phyloP scores from a whole-genome alignment of 2,329 filamentous ascomycete genomes.

The Trichoderma asperellum region DNA sequence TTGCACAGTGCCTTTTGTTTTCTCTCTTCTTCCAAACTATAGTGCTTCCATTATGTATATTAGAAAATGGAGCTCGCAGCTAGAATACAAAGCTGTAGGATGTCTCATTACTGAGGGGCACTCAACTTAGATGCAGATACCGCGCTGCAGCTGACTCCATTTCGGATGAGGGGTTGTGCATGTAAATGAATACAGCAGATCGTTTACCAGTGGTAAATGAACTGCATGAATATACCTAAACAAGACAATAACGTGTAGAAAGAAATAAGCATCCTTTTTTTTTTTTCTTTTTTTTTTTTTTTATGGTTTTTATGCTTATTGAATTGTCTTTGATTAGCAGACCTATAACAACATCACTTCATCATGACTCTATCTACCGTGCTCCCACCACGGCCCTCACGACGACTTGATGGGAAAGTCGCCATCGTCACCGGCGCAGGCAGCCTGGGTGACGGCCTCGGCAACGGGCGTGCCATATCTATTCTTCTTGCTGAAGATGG shows the following conservation, averaged over 20 bases:
- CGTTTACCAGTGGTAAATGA: no score
- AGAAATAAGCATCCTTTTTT: background rate
- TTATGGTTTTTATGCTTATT: background rate
- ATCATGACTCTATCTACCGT: background rate
- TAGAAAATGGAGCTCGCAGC: background rate
- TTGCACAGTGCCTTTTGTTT: background rate
- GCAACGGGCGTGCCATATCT: constrained; percentile 62
- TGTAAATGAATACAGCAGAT: background rate
- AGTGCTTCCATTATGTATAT: background rate
- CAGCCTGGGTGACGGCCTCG: constrained; percentile 59
- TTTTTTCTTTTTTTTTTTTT: background rate
- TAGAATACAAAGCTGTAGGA: background rate
- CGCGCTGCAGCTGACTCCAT: constrained; percentile 14
- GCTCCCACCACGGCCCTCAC: constrained; percentile 34
- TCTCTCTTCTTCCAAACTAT: background rate
- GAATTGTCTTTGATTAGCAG: background rate
- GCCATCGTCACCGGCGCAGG: constrained; percentile 37
- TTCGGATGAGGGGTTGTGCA: constrained; percentile 15
- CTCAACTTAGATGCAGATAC: background rate
- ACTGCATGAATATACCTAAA: background rate
- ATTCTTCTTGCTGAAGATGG: constrained; percentile 64
- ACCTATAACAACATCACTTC: background rate
- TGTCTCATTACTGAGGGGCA: background rate
- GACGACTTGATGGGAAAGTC: constrained; percentile 36
- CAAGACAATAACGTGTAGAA: background rate